Conservation (phyloP, 805 yeast species). For the Wickerhamomyces bisporus region DNA sequence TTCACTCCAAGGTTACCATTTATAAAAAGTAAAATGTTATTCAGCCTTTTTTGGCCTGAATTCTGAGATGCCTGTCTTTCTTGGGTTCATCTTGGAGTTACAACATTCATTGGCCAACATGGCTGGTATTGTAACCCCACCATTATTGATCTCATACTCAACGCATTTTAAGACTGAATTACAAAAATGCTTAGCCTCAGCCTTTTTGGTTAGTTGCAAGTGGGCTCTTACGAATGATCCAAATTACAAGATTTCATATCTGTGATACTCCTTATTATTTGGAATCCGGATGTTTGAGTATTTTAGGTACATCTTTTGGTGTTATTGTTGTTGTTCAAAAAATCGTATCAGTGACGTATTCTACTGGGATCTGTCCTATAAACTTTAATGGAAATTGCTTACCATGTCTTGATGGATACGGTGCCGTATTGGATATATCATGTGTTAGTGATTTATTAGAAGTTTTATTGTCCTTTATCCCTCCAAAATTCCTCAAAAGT, state of each 20-base stretch:
- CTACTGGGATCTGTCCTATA: constrained; percentile 58
- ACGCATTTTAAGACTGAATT: constrained; percentile 52
- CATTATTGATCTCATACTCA: constrained; percentile 59
- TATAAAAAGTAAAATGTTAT: constrained; percentile 36
- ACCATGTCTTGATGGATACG: constrained; percentile 89
- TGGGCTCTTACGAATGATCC: constrained; percentile 65
- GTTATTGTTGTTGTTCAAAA: constrained; percentile 76
- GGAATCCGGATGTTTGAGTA: constrained; percentile 89
- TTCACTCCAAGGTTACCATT: constrained; percentile 82
- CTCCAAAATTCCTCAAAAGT: constrained; percentile 64
- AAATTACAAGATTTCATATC: constrained; percentile 77
- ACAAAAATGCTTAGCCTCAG: constrained; percentile 66
- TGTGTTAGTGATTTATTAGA: constrained; percentile 71
- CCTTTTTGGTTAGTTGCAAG: constrained; percentile 71
- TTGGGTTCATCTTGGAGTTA: constrained; percentile 74
- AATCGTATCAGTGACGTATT: constrained; percentile 78
- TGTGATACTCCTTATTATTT: constrained; percentile 68
- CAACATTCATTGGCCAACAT: constrained; percentile 89
- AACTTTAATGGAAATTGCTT: constrained; percentile 59
- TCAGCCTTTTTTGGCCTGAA: constrained; percentile 83
- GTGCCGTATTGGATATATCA: constrained; percentile 75
- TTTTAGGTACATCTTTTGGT: constrained; percentile 88
- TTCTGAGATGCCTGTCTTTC: constrained; percentile 71
- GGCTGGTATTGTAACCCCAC: constrained; percentile 87
- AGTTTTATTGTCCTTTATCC: constrained; percentile 67